Percentiles rank a stretch among this genome's conserved stretches.
Conservation (phyloP, 2,329 filamentous ascomycete species). For the Calonectria ilicicola region DNA sequence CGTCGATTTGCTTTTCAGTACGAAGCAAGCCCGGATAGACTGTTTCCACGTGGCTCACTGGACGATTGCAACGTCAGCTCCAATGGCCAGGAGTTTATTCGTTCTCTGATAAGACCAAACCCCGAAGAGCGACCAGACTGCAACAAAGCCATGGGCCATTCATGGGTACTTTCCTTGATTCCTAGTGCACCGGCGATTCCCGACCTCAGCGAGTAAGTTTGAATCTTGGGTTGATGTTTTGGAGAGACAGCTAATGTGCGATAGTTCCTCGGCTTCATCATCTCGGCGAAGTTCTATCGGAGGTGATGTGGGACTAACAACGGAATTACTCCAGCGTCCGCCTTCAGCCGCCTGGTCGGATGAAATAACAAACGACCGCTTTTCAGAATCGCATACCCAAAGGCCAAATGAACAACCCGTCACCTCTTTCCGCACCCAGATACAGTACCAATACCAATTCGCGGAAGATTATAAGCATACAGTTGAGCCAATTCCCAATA, state of each 20-base stretch:
- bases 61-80: background rate
- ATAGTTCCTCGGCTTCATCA: background rate
- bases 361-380: background rate
- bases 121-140: background rate
- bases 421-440: background rate
- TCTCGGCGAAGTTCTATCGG: background rate
- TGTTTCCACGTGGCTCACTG: background rate
- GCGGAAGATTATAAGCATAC: background rate
- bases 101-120: background rate
- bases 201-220: slow-evolving; percentile 2
- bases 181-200: background rate
- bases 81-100: slow-evolving; percentile 9
- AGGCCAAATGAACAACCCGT: background rate
- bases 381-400: background rate
- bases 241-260: background rate
- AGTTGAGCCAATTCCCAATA: background rate
- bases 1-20: background rate
- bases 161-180: background rate
- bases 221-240: background rate
- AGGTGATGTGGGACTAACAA: background rate
- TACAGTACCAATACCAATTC: background rate
- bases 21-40: background rate
- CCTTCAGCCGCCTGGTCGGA: background rate
- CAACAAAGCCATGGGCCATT: background rate
- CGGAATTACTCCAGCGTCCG: background rate